phyloP scores from a whole-genome alignment of 2,329 filamentous ascomycete genomes.

The Teratosphaeriaceae sp. region DNA sequence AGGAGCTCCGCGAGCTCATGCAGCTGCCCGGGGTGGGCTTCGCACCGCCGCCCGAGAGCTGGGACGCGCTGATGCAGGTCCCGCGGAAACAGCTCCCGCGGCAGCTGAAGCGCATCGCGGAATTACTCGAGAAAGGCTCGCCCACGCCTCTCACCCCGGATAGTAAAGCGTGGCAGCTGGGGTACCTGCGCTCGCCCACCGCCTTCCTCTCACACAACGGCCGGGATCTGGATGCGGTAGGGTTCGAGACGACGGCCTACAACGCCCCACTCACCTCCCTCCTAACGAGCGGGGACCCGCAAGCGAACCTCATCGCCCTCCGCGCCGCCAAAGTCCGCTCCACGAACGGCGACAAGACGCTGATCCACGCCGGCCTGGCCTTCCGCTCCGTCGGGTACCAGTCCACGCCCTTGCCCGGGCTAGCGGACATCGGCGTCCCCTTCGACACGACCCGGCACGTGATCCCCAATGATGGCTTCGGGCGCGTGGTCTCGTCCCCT shows the following conservation, averaged over 20 bases:
- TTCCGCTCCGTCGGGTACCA: constrained; percentile 97
- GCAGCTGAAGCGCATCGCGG: constrained; percentile 68
- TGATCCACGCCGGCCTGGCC: constrained; percentile 61
- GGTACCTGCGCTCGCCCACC: constrained; percentile 75
- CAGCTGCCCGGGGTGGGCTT: constrained; percentile 68
- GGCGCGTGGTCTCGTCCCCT: constrained; percentile 55
- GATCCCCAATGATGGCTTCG: constrained; percentile 74
- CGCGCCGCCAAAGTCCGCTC: constrained; percentile 20
- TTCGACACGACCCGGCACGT: constrained; percentile 71
- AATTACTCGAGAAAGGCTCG: constrained; percentile 73
- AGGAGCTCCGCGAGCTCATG: constrained; percentile 84
- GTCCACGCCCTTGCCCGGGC: constrained; percentile 67
- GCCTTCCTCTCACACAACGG: constrained; percentile 53
- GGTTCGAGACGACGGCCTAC: constrained; percentile 53
- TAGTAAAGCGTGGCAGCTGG: constrained; percentile 73
- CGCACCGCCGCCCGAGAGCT: constrained; percentile 42
- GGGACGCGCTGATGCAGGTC: constrained; percentile 37
- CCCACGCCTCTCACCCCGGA: constrained; percentile 40
- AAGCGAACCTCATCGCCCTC: constrained; percentile 22
- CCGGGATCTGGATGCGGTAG: constrained; percentile 54
- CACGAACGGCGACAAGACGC: constrained; percentile 27
- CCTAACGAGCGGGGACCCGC: constrained; percentile 21
- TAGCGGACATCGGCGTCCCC: constrained; percentile 64
- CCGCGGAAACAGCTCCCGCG: constrained; percentile 64
- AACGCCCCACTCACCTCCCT: constrained; percentile 9